phyloP scores from a whole-genome alignment of 116 monocot genomes.

The Trichopus zeylanicus region DNA sequence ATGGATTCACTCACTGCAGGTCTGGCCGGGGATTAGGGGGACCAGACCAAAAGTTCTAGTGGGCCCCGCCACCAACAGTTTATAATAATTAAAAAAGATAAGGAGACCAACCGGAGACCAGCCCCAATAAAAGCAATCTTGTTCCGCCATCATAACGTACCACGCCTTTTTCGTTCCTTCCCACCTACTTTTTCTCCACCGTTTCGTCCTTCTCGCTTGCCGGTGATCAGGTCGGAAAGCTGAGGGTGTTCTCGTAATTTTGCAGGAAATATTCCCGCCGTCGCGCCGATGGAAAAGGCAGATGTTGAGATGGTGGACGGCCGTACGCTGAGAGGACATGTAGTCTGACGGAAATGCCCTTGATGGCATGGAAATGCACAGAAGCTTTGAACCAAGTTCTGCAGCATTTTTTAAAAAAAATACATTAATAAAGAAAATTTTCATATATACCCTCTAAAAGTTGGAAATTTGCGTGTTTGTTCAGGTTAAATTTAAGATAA shows the following conservation, averaged over 20 bases:
- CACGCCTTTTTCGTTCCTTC: no score
- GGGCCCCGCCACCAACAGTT: not conserved
- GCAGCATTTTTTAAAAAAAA: no score
- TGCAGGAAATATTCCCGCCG: not conserved
- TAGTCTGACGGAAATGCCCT: not conserved
- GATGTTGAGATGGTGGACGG: no score
- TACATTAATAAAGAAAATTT: no score
- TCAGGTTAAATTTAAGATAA: no score
- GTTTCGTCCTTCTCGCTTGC: not conserved
- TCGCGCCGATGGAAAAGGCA: no score
- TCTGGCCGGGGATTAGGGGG: not conserved
- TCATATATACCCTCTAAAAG: no score
- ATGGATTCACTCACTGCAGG: no score
- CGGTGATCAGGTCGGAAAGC: not conserved
- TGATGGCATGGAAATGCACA: not conserved
- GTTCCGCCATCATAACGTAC: conserved; percentile 1
- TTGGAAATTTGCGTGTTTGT: no score
- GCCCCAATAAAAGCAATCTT: not conserved
- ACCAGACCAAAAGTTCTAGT: not conserved
- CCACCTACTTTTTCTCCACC: not conserved
- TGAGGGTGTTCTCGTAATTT: not conserved
- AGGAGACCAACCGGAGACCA: not conserved
- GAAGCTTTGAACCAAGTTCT: no score
- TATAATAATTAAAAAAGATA: not conserved
- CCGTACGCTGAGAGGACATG: not conserved